Evolutionary conservation across 208 protist species (phyloP).

Genomic region (Crithidia fasciculata): DNA sequence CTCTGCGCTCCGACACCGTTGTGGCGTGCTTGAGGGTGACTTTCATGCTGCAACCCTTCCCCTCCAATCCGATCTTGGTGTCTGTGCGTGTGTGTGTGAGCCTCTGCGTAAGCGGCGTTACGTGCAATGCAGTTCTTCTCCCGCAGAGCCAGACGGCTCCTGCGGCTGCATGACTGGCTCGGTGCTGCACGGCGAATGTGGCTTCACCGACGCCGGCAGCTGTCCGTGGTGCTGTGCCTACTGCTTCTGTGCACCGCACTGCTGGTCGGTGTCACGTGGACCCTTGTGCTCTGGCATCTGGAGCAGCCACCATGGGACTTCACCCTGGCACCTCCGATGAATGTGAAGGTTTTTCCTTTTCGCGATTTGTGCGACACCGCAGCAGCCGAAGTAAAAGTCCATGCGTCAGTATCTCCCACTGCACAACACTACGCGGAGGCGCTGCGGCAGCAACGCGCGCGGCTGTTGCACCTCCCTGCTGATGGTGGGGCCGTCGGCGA

Average conservation of each 20-base stretch:
- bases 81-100: background rate
- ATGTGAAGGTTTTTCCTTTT: background rate
- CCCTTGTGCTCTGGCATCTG: too few species aligned
- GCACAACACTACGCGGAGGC: background rate
- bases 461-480: background rate
- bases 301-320: background rate
- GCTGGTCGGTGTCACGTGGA: too few species aligned
- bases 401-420: too few species aligned
- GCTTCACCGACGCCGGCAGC: background rate
- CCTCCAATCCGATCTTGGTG: too few species aligned
- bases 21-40: too few species aligned
- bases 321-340: background rate
- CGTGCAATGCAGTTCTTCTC: background rate
- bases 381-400: background rate
- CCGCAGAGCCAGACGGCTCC: background rate
- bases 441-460: background rate
- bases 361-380: constrained; percentile 17
- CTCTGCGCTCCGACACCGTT: too few species aligned
- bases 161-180: background rate
- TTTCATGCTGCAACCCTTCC: too few species aligned
- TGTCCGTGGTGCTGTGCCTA: background rate
- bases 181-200: background rate
- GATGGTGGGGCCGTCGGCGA: constrained; percentile 3
- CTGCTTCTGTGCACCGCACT: background rate
- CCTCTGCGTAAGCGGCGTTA: background rate